phyloP scores from a whole-genome alignment of 2,329 filamentous ascomycete genomes.

The Penicillium thymicola region DNA sequence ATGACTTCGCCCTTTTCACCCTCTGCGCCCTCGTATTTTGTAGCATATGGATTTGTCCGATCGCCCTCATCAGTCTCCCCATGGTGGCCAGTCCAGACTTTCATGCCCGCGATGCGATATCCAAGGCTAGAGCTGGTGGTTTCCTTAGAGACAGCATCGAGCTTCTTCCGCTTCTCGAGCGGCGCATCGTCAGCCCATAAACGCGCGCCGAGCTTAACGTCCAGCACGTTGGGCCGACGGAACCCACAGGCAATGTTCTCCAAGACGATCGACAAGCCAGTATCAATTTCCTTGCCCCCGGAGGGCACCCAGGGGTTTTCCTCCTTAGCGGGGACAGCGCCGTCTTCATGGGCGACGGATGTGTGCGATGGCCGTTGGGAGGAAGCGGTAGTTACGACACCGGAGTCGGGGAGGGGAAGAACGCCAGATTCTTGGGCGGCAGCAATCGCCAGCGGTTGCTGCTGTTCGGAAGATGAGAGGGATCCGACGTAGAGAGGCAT shows the following conservation, averaged over 20 bases:
- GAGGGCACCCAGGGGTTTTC: slow-evolving; percentile 45
- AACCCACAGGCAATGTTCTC: slow-evolving; percentile 82
- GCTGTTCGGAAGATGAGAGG: slow-evolving; percentile 62
- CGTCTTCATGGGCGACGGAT: slow-evolving; percentile 21
- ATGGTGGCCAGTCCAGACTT: slow-evolving; percentile 50
- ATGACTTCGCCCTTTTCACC: slow-evolving; percentile 44
- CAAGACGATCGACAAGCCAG: slow-evolving; percentile 75
- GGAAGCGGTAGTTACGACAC: slow-evolving; percentile 8
- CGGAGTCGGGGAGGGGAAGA: slow-evolving; percentile 26
- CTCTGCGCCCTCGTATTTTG: slow-evolving; percentile 47
- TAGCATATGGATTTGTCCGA: slow-evolving; percentile 35
- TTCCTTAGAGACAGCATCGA: slow-evolving; percentile 58
- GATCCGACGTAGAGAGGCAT: slow-evolving; percentile 86
- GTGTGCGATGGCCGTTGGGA: slow-evolving; percentile 20
- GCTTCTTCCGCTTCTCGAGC: slow-evolving; percentile 54
- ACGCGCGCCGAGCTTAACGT: slow-evolving; percentile 83
- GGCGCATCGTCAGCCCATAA: slow-evolving; percentile 75
- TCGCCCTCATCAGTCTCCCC: slow-evolving; percentile 31
- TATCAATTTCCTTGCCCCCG: slow-evolving; percentile 64
- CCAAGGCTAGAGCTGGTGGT: slow-evolving; percentile 60
- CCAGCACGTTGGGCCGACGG: slow-evolving; percentile 80
- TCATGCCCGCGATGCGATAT: slow-evolving; percentile 65
- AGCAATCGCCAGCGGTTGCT: slow-evolving; percentile 38
- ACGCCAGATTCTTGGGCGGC: slow-evolving; percentile 50
- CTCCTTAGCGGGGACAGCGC: slow-evolving; percentile 23